Conservation (phyloP, 2,329 filamentous ascomycete genomes). For the Coniochaeta sp. region DNA sequence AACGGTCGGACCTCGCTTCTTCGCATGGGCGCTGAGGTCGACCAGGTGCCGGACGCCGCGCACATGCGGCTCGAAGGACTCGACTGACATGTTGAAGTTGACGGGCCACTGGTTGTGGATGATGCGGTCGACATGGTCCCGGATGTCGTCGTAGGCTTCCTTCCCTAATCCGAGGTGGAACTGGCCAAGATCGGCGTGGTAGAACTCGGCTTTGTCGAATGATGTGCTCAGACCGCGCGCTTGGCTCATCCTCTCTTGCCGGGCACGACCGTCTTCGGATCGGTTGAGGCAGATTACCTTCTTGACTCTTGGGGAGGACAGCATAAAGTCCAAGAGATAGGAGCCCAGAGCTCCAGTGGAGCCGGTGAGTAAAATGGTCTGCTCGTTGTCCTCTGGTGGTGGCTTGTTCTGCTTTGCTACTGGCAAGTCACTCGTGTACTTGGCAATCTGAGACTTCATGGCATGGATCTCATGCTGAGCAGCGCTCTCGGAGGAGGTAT, state of each 20-base stretch:
- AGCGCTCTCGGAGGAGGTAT: slow-evolving; percentile 5
- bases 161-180: slow-evolving; percentile 38
- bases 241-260: slow-evolving; percentile 28
- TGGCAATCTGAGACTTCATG: slow-evolving; percentile 26
- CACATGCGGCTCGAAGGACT: slow-evolving; percentile 43
- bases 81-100: slow-evolving; percentile 42
- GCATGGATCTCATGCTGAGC: slow-evolving; percentile 14
- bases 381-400: slow-evolving; percentile 22
- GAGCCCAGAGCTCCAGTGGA: slow-evolving; percentile 42
- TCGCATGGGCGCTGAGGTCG: slow-evolving; percentile 25
- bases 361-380: slow-evolving; percentile 36
- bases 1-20: slow-evolving; percentile 27
- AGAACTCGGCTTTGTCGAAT: slow-evolving; percentile 36
- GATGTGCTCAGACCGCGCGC: slow-evolving; percentile 29
- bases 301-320: slow-evolving; percentile 23
- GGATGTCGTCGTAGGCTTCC: slow-evolving; percentile 26
- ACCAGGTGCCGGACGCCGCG: slow-evolving; percentile 42
- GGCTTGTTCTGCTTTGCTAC: slow-evolving; percentile 16
- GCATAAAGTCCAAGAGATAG: slow-evolving; percentile 34
- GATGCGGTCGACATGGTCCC: slow-evolving; percentile 33
- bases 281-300: slow-evolving; percentile 43
- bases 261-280: slow-evolving; percentile 29
- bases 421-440: slow-evolving; percentile 25
- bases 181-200: slow-evolving; percentile 40
- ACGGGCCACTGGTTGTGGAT: slow-evolving; percentile 52